A percentile compares a stretch with the other conserved stretches of the same genome.
Conservation (phyloP, 805 yeast genomes). For the Cyberlindnera euphorbiiphila region DNA sequence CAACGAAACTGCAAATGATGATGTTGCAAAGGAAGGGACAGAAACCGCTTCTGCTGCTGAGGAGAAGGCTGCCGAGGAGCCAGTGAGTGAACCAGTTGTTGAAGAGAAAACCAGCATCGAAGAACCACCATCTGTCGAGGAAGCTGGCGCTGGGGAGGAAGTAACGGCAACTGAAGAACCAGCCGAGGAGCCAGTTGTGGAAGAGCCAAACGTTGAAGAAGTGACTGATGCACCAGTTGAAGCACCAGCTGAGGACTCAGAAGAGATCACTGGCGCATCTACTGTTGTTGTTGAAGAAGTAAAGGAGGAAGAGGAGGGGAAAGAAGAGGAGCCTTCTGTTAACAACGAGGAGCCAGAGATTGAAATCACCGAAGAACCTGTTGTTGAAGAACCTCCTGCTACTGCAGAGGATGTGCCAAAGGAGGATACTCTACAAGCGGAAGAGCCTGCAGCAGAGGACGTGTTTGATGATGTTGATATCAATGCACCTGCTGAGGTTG, state of each 20-base stretch:
- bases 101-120: slow-evolving; percentile 1
- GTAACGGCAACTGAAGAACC: slow-evolving; percentile 17
- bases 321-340: too few relatives aligned
- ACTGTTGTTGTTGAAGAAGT: neutral
- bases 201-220: neutral
- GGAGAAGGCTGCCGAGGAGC: slow-evolving; percentile 13
- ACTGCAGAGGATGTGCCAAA: neutral
- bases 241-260: too few relatives aligned
- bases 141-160: neutral
- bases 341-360: too few relatives aligned
- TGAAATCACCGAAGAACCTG: neutral
- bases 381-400: slow-evolving; percentile 2
- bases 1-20: slow-evolving; percentile 8
- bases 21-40: slow-evolving; percentile 10
- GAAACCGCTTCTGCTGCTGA: slow-evolving; percentile 11
- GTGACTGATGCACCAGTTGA: neutral
- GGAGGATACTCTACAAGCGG: neutral
- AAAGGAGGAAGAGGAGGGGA: neutral
- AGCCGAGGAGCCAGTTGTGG: slow-evolving; percentile 10
- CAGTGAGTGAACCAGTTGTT: neutral
- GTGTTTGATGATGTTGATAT: slow-evolving; percentile 16
- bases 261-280: neutral
- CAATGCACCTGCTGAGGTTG: slow-evolving; percentile 1
- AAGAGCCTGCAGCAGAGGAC: slow-evolving; percentile 4
- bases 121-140: slow-evolving; percentile 1